Base-by-base conservation (phyloP, 208 protist species). In the Leishmania arabica region DNA sequence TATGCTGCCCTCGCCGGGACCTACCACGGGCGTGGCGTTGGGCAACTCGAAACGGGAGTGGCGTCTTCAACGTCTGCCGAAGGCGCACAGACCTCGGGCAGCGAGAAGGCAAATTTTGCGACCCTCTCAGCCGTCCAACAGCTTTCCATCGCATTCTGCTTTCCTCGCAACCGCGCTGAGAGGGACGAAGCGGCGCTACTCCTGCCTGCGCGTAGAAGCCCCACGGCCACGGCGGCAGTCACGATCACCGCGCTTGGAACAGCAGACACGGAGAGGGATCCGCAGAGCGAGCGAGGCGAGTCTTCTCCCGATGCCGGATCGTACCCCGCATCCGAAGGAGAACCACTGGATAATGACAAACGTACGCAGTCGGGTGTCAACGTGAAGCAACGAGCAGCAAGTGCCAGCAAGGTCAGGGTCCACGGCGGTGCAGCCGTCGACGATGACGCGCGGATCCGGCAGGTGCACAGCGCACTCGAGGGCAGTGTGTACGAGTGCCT, bases 81-180 rank as follows among this genome's bases (percentile, higher is more conserved):
- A 19, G 17, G 40, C 42, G 9, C 21, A 15, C n/a, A 3, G n/a
- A 56, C 76, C 40, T 37, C 17, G 24, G 62, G 45, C 45, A 42
- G 42, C 11, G 69, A 42, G 40, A 27, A 7, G 0, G 68, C 17
- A 5, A 75, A 64, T 1, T 84, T 75, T 49, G n/a, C 17, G 6
- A 70, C 49, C 1, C 64, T 85, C 13, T 75, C 79, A 3, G 31
- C 62, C 11, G 40, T 78, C 31, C 86, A 89, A 75, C 27, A 72
- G 45, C 27, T 84, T 34, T 80, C 86, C 3, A 62, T 89, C 11
- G 70, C 21, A 15, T 89, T 83, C 51, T 86, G 86, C 47, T 85
- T 89, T 15, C 72, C 72, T 31, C 45, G 47, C 51, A 56, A 34
- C 51, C 1, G 34, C 31, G 15, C 51, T 0, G 72, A 62, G 47